These are phyloP conservation scores for Nannochloris sp. DNA, from an alignment of 139 green algal species.

Conservation along the genomic window DNA sequence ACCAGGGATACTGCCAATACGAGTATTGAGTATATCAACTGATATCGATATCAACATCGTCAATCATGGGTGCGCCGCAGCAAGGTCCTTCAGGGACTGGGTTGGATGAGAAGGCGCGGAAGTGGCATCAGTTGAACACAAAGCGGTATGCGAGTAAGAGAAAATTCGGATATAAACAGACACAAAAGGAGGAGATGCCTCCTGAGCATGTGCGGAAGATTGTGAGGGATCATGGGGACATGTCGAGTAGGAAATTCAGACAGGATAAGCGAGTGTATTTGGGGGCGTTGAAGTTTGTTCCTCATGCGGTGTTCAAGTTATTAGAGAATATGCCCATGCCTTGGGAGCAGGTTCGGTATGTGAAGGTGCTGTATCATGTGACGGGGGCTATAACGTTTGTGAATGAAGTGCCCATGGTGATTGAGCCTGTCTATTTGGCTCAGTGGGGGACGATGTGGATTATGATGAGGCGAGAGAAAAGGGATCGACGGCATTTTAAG, in stretches of 20 bases:
- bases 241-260: constrained; percentile 93
- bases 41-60: no score
- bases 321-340: constrained; percentile 99
- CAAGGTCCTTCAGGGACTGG: background rate
- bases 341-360: constrained; percentile 96
- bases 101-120: constrained; percentile 67
- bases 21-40: no score
- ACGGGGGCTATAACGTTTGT: constrained; percentile 99
- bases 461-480: constrained; percentile 99
- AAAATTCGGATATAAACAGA: constrained; percentile 83
- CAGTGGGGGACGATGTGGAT: constrained; percentile 99
- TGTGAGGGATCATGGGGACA: constrained; percentile 96
- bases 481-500: constrained; percentile 98
- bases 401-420: constrained; percentile 93
- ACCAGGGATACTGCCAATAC: no score
- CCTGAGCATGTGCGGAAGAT: constrained; percentile 98
- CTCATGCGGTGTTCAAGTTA: constrained; percentile 98
- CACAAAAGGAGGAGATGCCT: constrained; percentile 95
- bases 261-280: constrained; percentile 99
- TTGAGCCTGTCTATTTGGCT: constrained; percentile 94
- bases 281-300: constrained; percentile 97
- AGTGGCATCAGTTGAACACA: constrained; percentile 86
- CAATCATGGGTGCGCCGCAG: no score
- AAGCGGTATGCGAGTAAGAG: constrained; percentile 90
- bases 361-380: constrained; percentile 96